phyloP scores from a whole-genome alignment of 179 eudicot species.

The Corrigiola litoralis region DNA sequence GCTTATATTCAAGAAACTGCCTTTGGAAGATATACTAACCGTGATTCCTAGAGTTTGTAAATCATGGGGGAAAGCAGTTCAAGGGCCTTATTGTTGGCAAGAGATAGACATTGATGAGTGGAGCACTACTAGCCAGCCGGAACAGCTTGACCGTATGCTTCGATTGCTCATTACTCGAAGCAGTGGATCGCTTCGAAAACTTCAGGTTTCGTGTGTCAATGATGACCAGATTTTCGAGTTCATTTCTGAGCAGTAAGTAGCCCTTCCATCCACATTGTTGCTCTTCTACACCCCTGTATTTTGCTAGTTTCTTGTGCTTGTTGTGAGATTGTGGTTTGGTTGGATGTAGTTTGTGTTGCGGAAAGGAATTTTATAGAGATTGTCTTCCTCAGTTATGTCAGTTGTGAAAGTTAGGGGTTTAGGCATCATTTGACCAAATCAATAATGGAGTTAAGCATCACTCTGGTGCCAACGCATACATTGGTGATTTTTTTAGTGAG shows the following conservation, averaged over 20 bases:
- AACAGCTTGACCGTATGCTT: constrained; percentile 54
- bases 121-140: constrained; percentile 39
- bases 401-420: neutral
- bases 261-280: neutral
- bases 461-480: too few relatives aligned
- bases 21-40: constrained; percentile 48
- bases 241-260: constrained; percentile 67
- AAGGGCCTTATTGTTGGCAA: constrained; percentile 82
- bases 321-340: constrained; percentile 6
- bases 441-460: too few relatives aligned
- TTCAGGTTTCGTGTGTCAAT: constrained; percentile 52
- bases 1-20: constrained; percentile 47
- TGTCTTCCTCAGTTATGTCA: too few relatives aligned
- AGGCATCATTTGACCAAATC: too few relatives aligned
- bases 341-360: neutral
- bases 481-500: too few relatives aligned
- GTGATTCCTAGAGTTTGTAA: constrained; percentile 74
- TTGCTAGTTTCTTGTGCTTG: neutral
- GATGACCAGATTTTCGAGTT: constrained; percentile 46
- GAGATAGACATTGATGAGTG: constrained; percentile 71
- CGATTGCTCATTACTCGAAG: constrained; percentile 53
- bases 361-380: too few relatives aligned
- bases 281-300: neutral
- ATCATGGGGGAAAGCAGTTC: constrained; percentile 61
- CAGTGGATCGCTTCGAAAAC: constrained; percentile 54